These are phyloP conservation scores for Posidonia oceanica DNA, from an alignment of 116 monocot genomes.

Conservation along the genomic window DNA sequence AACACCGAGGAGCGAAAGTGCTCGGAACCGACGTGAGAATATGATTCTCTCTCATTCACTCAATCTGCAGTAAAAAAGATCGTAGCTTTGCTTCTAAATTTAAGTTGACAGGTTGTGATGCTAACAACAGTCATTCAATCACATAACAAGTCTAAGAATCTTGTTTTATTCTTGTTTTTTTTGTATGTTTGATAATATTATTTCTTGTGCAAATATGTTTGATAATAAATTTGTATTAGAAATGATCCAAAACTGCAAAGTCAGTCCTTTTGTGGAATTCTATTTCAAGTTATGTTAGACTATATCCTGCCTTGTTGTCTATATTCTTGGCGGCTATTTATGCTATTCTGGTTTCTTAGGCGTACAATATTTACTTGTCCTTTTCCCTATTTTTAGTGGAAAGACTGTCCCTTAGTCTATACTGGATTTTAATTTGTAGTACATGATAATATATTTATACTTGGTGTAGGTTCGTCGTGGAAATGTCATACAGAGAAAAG, in stretches of 20 bases:
- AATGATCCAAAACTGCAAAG: no score
- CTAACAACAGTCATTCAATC: no score
- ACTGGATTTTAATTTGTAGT: background rate
- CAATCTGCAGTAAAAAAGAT: background rate
- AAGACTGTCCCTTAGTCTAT: background rate
- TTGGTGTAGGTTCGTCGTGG: slow-evolving; percentile 69
- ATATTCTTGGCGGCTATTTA: background rate
- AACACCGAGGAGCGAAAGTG: slow-evolving; percentile 67
- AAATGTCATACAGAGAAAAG: slow-evolving; percentile 88
- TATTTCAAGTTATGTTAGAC: background rate
- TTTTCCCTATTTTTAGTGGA: background rate
- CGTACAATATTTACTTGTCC: no score
- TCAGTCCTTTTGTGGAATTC: no score
- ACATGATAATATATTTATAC: background rate
- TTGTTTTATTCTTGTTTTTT: no score
- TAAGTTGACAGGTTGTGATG: no score
- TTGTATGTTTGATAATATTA: no score
- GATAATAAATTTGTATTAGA: no score
- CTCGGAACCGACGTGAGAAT: slow-evolving; percentile 59
- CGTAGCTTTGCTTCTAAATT: background rate
- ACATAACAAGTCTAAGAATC: no score
- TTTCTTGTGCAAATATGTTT: no score
- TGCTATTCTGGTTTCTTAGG: background rate
- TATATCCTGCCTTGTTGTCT: background rate
- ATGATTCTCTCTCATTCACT: background rate